phyloP scores from a whole-genome alignment of 1,284 basidiomycete species.

The Ustilago crameri region DNA sequence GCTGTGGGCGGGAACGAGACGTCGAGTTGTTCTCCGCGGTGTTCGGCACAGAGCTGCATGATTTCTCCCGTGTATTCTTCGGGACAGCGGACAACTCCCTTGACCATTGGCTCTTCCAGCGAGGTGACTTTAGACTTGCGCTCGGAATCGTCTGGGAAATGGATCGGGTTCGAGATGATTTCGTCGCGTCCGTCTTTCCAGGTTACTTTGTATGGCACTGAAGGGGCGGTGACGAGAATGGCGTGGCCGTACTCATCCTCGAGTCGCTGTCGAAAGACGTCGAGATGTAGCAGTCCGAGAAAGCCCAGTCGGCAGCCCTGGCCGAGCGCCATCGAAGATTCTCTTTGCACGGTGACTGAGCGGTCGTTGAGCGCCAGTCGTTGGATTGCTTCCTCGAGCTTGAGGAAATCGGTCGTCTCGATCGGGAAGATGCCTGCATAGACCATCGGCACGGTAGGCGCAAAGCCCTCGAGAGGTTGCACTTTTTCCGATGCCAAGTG shows the following conservation, averaged over 20 bases:
- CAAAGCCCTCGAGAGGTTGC: constrained; percentile 89
- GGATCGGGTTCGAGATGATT: constrained; percentile 60
- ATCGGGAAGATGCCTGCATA: constrained; percentile 96
- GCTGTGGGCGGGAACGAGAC: constrained; percentile 38
- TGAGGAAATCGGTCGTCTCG: constrained; percentile 88
- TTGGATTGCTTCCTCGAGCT: constrained; percentile 94
- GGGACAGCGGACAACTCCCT: constrained; percentile 60
- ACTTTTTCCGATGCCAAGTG: constrained; percentile 80
- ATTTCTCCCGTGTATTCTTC: constrained; percentile 66
- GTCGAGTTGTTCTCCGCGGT: constrained; percentile 64
- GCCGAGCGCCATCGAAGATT: constrained; percentile 91
- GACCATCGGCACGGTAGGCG: constrained; percentile 94
- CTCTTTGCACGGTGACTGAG: constrained; percentile 89
- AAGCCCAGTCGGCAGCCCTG: constrained; percentile 96
- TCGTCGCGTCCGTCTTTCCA: constrained; percentile 51
- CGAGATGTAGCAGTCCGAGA: constrained; percentile 95
- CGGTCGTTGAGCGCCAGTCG: constrained; percentile 86
- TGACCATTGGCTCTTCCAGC: constrained; percentile 64
- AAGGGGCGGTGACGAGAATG: constrained; percentile 65
- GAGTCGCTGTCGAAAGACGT: constrained; percentile 92
- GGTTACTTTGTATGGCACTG: constrained; percentile 63
- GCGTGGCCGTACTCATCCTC: constrained; percentile 85
- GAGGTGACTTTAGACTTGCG: constrained; percentile 43
- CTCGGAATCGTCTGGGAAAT: constrained; percentile 64
- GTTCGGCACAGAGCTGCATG: constrained; percentile 67